A percentile compares a stretch with the other conserved stretches of the same genome.
Conservation (phyloP, 2,329 filamentous ascomycete species). For the Sclerotiophoma versabilis region DNA sequence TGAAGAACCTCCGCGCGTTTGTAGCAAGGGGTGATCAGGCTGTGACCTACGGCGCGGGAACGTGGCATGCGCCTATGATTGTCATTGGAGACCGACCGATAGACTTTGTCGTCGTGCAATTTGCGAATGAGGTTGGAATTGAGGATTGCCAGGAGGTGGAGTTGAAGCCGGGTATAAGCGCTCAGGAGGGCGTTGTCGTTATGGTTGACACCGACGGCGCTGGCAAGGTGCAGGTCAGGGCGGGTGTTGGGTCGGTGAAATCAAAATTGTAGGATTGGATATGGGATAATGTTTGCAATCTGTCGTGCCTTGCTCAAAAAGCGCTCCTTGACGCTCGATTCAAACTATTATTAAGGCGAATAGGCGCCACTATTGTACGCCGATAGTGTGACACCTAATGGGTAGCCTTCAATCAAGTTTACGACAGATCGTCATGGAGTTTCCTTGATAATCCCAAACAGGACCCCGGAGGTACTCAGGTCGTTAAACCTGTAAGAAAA, state of each 20-base stretch:
- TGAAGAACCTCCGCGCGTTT: conserved; percentile 76
- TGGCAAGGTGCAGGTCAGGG: conserved; percentile 45
- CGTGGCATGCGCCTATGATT: conserved; percentile 97
- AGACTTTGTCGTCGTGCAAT: conserved; percentile 86
- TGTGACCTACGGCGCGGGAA: conserved; percentile 89
- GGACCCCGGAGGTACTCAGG: no score
- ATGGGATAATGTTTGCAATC: not conserved
- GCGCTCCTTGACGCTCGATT: no score
- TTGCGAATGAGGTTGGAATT: conserved; percentile 77
- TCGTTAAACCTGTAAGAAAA: no score
- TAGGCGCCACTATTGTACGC: no score
- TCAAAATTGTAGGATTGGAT: conserved; percentile 34
- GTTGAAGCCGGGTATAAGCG: conserved; percentile 42
- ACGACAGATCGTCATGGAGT: no score
- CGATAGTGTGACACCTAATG: no score
- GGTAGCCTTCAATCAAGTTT: no score
- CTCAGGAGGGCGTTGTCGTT: conserved; percentile 45
- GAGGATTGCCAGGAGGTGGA: conserved; percentile 90
- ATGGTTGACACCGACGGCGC: conserved; percentile 42
- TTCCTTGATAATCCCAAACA: no score
- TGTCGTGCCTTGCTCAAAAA: not conserved
- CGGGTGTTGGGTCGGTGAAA: conserved; percentile 42
- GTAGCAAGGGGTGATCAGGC: conserved; percentile 79
- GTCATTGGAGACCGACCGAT: conserved; percentile 74
- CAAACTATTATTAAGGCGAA: no score